phyloP scores from a whole-genome alignment of 345 rosid species.

The Eucalyptus shirleyi region DNA sequence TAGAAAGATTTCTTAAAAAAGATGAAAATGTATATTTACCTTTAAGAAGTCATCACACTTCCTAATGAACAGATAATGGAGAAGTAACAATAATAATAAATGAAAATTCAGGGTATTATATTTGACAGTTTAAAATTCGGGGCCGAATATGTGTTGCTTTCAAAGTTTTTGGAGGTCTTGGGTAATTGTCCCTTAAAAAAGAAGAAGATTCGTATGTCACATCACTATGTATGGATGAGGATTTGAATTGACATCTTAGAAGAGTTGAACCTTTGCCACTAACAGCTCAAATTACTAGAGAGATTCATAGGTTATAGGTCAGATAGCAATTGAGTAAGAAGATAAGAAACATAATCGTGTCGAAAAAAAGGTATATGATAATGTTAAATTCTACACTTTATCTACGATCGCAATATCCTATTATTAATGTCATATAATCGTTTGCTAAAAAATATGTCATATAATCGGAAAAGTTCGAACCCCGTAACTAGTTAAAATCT shows the following conservation, averaged over 20 bases:
- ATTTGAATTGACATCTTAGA: background rate
- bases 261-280: background rate
- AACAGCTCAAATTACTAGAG: background rate
- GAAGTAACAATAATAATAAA: background rate
- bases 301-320: background rate
- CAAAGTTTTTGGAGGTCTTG: background rate
- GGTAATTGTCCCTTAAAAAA: background rate
- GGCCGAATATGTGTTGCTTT: background rate
- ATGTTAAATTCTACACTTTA: background rate
- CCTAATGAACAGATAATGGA: background rate
- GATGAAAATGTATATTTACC: background rate
- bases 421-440: background rate
- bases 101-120: background rate
- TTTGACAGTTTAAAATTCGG: background rate
- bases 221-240: background rate
- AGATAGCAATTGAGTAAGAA: background rate
- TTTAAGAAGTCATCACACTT: background rate
- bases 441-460: background rate
- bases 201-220: background rate
- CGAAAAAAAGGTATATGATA: background rate
- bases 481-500: background rate
- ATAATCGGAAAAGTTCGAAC: background rate
- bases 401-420: background rate
- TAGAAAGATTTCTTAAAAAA: background rate
- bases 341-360: background rate